A percentile compares a stretch with the other conserved stretches of the same genome.
Evolutionary conservation across 768 basidiomycete genomes (phyloP).

Genomic region (Phylloporus arenicola): DNA sequence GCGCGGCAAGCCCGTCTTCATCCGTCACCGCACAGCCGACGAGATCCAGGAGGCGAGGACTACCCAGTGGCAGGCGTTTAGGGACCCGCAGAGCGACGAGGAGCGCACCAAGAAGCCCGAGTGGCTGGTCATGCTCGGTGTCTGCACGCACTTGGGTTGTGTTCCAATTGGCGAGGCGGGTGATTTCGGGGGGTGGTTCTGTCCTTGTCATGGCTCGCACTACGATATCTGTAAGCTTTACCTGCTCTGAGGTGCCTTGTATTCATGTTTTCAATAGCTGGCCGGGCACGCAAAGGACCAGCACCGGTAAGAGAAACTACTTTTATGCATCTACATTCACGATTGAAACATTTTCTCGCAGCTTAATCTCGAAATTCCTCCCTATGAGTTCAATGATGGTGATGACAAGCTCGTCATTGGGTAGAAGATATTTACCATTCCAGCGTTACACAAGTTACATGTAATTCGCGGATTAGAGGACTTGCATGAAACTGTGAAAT

Average conservation of each 20-base stretch:
- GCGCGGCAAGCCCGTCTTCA: conserved; percentile 99
- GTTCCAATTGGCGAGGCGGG: conserved; percentile 97
- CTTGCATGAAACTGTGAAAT: conserved; percentile 6
- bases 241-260: not conserved
- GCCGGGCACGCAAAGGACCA: conserved; percentile 92
- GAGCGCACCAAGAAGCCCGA: conserved; percentile 89
- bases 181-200: conserved; percentile 99
- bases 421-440: conserved; percentile 32
- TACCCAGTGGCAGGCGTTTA: conserved; percentile 77
- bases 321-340: not conserved
- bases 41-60: conserved; percentile 92
- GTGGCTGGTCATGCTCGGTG: conserved; percentile 90
- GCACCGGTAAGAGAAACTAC: conserved; percentile 66
- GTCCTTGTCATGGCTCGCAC: conserved; percentile 98
- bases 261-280: conserved; percentile 47
- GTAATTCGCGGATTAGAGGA: conserved; percentile 23
- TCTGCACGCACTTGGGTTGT: conserved; percentile 97
- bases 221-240: conserved; percentile 82
- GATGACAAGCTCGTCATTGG: conserved; percentile 86
- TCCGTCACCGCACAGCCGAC: conserved; percentile 85
- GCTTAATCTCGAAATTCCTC: conserved; percentile 93
- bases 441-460: conserved; percentile 12
- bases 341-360: conserved; percentile 26
- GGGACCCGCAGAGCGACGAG: conserved; percentile 92
- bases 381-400: conserved; percentile 80